These are phyloP conservation scores for Aureobasidium sp. DNA, from an alignment of 2,329 filamentous ascomycete genomes.

Conservation along the genomic window DNA sequence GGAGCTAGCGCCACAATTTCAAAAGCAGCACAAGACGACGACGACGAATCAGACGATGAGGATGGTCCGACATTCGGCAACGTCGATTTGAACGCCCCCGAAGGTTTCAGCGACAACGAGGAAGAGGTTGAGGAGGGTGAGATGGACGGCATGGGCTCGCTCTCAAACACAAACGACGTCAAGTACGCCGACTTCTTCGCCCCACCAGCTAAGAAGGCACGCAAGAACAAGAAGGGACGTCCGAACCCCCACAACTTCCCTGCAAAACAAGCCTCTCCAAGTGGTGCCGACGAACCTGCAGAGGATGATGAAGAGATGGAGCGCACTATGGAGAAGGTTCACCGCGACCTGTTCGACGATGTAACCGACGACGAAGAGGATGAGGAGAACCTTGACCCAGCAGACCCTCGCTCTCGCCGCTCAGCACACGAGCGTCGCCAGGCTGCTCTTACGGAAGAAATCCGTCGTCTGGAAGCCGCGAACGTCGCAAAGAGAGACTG, in stretches of 20 bases:
- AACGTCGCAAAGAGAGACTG: slow-evolving; percentile 87
- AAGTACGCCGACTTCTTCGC: slow-evolving; percentile 93
- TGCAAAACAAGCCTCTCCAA: slow-evolving; percentile 27
- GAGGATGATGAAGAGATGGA: slow-evolving; percentile 56
- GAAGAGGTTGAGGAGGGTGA: slow-evolving; percentile 48
- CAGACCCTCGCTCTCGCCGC: slow-evolving; percentile 61
- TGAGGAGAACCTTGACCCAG: slow-evolving; percentile 55
- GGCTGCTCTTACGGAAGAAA: slow-evolving; percentile 80
- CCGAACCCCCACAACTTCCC: slow-evolving; percentile 47
- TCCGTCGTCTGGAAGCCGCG: slow-evolving; percentile 79
- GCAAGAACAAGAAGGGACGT: slow-evolving; percentile 47
- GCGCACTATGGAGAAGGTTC: slow-evolving; percentile 77
- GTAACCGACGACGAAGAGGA: slow-evolving; percentile 55
- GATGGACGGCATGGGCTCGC: slow-evolving; percentile 42
- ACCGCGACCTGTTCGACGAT: slow-evolving; percentile 85
- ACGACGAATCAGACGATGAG: slow-evolving; percentile 45
- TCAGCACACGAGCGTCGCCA: slow-evolving; percentile 83
- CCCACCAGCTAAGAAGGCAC: slow-evolving; percentile 58
- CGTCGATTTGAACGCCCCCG: slow-evolving; percentile 62
- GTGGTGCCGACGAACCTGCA: slow-evolving; percentile 35
- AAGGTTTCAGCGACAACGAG: slow-evolving; percentile 57
- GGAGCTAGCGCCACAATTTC: slow-evolving; percentile 28
- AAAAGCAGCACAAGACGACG: slow-evolving; percentile 25
- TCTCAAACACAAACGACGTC: slow-evolving; percentile 74
- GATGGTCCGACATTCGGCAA: slow-evolving; percentile 78